A percentile compares a stretch with the other conserved stretches of the same genome.
Conservation (phyloP, 768 basidiomycete species). For the Fibroporia radiculosa region DNA sequence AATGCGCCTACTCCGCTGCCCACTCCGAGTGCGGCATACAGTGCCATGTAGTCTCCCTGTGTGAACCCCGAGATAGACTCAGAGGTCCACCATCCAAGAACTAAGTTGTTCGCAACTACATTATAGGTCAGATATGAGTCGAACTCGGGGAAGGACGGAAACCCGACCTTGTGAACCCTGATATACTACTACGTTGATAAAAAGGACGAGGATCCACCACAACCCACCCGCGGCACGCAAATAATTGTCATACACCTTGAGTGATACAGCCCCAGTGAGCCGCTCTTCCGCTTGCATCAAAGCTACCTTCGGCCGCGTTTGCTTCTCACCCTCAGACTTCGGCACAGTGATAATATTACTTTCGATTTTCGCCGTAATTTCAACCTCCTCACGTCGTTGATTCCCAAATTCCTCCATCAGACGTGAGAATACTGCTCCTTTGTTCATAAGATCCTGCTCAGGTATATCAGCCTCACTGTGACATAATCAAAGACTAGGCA, state of each 20-base stretch:
- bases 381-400: slow-evolving; percentile 33
- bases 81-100: slow-evolving; percentile 70
- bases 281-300: slow-evolving; percentile 38
- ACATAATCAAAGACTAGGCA: slow-evolving; percentile 1
- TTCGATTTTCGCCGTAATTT: too few species aligned
- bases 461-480: neutral
- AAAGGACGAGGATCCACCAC: slow-evolving; percentile 33
- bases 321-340: too few species aligned
- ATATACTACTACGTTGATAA: slow-evolving; percentile 34
- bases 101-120: slow-evolving; percentile 52
- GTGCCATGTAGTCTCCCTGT: slow-evolving; percentile 62
- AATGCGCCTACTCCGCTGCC: slow-evolving; percentile 47
- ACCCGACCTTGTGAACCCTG: slow-evolving; percentile 44
- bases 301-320: too few species aligned
- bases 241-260: slow-evolving; percentile 28
- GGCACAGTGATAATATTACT: too few species aligned
- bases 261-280: slow-evolving; percentile 28
- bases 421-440: slow-evolving; percentile 25
- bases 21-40: slow-evolving; percentile 38
- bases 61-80: slow-evolving; percentile 44
- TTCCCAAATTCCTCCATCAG: slow-evolving; percentile 34
- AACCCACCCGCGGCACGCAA: slow-evolving; percentile 28
- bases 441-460: slow-evolving; percentile 25
- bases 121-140: neutral
- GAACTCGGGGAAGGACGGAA: neutral